A percentile compares a stretch with the other conserved stretches of the same genome.
phyloP scores from a whole-genome alignment of 176 grass and related monocot genomes.

The Aegilops sharonensis region DNA sequence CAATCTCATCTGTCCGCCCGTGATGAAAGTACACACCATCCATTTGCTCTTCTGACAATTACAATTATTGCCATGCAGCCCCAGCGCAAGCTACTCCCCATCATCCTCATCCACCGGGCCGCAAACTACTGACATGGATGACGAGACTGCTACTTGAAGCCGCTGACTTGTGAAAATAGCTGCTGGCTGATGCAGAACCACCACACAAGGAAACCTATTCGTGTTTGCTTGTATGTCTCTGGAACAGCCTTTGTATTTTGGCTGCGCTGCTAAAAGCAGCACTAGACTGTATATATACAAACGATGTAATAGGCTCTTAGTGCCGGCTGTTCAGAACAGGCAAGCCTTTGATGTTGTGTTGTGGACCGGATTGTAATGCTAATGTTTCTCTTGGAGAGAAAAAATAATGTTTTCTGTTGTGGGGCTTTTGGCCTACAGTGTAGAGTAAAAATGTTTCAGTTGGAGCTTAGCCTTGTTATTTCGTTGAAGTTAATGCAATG shows the following conservation, averaged over 20 bases:
- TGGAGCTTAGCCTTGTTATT: neutral
- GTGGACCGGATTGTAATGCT: neutral
- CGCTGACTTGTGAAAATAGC: neutral
- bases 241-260: neutral
- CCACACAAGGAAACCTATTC: neutral
- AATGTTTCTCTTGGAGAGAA: neutral
- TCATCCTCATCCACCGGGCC: constrained; percentile 67
- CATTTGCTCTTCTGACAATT: constrained; percentile 4
- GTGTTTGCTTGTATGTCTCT: neutral
- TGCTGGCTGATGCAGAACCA: neutral
- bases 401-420: neutral
- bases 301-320: neutral
- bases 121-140: constrained; percentile 54
- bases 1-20: neutral
- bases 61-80: constrained; percentile 41
- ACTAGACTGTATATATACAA: neutral
- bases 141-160: constrained; percentile 37
- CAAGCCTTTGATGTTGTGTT: neutral
- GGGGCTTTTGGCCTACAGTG: too few relatives aligned
- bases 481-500: neutral
- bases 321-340: neutral
- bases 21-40: neutral
- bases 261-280: constrained; percentile 20
- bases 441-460: neutral
- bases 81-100: constrained; percentile 83